Conservation (phyloP, 2,329 filamentous ascomycete species). For the Elsinoe ampelina region DNA sequence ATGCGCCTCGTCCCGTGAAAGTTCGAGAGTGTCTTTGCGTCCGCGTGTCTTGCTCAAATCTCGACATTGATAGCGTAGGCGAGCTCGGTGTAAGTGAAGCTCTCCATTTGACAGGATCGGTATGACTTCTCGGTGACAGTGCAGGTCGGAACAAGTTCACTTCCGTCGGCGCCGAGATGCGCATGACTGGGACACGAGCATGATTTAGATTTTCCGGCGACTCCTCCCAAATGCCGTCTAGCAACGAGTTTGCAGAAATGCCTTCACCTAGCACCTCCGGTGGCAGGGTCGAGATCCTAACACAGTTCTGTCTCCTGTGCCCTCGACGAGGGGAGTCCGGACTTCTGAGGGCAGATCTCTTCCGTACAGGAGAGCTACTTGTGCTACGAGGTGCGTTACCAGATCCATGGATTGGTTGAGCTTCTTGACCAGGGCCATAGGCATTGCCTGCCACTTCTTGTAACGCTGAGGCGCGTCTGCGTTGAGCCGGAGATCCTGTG, state of each 20-base stretch:
- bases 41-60: constrained; percentile 11
- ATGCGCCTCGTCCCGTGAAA: neutral
- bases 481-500: neutral
- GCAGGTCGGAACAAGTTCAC: constrained; percentile 19
- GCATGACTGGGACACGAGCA: neutral
- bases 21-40: neutral
- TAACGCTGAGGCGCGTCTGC: neutral
- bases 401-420: neutral
- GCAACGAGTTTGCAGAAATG: constrained; percentile 19
- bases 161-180: constrained; percentile 1
- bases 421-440: neutral
- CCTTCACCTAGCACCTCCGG: constrained; percentile 32
- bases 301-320: constrained; percentile 36
- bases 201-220: neutral
- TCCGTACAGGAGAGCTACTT: constrained; percentile 17
- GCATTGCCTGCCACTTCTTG: neutral
- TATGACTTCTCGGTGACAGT: constrained; percentile 29
- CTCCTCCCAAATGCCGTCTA: constrained; percentile 33
- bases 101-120: constrained; percentile 26
- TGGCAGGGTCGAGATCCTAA: constrained; percentile 35
- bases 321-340: constrained; percentile 34
- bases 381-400: neutral
- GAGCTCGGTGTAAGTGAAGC: constrained; percentile 35
- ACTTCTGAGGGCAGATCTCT: constrained; percentile 37
- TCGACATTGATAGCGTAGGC: constrained; percentile 27